Evolutionary conservation across 2,329 filamentous ascomycete genomes (phyloP), one percentile per base, ranked within the genome.

Genomic region (Macroventuria anomochaeta): DNA sequence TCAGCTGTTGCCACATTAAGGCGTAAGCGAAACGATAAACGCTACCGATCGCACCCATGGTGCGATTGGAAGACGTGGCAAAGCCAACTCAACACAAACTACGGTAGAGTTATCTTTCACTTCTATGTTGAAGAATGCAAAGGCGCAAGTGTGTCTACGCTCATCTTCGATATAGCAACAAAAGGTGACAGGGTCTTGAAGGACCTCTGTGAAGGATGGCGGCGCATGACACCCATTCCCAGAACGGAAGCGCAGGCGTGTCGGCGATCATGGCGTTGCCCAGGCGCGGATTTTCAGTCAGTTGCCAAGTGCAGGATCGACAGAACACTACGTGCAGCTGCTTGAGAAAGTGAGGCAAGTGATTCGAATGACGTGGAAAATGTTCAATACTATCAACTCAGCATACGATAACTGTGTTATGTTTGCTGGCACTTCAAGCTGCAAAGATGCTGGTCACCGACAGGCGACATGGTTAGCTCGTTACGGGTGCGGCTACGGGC

Each of bases 251-350:
- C 39, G 47, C 38, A 42, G 48, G 40, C 48, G 36, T 53, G 20
- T 25, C 17, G 51, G 33, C 51, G 51, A 54, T 54, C 51, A 49
- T 54, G 51, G 51, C 51, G 51, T 43, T 37, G 18, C 34, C 13
- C 34, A 34, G 39, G 18, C 44, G 31, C 37, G 50, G 42, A 7
- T 28, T 26, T 18, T 25, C 33, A 40, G 51, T 25, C 21, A 38
- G 39, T 32, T 38, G 32, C 51, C 50, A 39, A 39, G 38, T 20
- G 31, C 33, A 23, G 2, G 29, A 44, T 49, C 51, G 34, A 40
- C 51, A 20, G 15, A 26, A 31, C 29, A n/a, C n/a, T 21, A 38
- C 18, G 15, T 13, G 40, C 39, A 34, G 28, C 17, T 31, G 28
- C 26, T 13, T 29, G 28, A 17, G 28, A 21, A 39, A n/a, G 34